A percentile compares a stretch with the other conserved stretches of the same genome.
Evolutionary conservation across 192 early-diverging fungal species (phyloP).

Genomic region (Spinellus fusiger): DNA sequence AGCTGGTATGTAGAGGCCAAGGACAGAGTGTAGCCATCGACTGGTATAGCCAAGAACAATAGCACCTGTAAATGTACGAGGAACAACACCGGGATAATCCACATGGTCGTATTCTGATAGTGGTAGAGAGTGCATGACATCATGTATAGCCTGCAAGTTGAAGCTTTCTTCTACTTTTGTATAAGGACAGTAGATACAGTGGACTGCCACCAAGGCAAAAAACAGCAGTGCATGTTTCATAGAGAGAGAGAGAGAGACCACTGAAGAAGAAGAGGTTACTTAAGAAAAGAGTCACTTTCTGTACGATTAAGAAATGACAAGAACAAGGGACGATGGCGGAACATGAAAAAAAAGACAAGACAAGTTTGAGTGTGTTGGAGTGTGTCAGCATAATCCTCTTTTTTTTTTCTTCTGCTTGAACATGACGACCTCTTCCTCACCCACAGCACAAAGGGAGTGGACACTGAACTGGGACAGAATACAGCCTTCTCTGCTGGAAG

Average conservation of each 20-base stretch:
- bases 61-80: slow-evolving; percentile 87
- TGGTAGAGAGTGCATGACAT: slow-evolving; percentile 58
- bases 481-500: slow-evolving; percentile 39
- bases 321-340: background rate
- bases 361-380: too few relatives aligned
- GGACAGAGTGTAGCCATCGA: slow-evolving; percentile 29
- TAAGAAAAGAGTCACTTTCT: background rate
- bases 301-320: background rate
- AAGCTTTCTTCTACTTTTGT: slow-evolving; percentile 99
- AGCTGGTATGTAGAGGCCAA: slow-evolving; percentile 3
- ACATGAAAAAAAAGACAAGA: background rate
- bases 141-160: slow-evolving; percentile 89
- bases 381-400: background rate
- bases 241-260: background rate
- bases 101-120: slow-evolving; percentile 70
- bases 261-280: slow-evolving; percentile 1
- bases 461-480: slow-evolving; percentile 43
- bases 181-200: slow-evolving; percentile 56
- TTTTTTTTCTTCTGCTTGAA: background rate
- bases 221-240: slow-evolving; percentile 22
- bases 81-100: slow-evolving; percentile 92
- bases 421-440: slow-evolving; percentile 7
- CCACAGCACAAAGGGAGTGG: slow-evolving; percentile 31
- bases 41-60: slow-evolving; percentile 49
- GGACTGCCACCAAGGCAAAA: slow-evolving; percentile 20